Conservation (phyloP, 306 rosid genomes). For the Castanea mollissima region DNA sequence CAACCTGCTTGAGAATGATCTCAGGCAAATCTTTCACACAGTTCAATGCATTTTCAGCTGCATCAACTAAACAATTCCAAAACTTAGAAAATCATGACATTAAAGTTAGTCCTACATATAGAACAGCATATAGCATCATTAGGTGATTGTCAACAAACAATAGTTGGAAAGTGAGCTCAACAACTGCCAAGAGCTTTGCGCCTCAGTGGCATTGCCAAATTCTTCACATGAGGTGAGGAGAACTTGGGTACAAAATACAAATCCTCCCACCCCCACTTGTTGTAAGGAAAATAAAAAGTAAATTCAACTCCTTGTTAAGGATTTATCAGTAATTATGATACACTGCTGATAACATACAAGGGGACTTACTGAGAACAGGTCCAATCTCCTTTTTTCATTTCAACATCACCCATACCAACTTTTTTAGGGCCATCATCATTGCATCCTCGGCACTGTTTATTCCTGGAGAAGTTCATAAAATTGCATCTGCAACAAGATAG, state of each 20-base stretch:
- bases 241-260: no score
- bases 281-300: no score
- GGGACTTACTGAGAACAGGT: slow-evolving; percentile 66
- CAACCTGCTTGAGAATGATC: no score
- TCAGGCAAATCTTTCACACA: background rate
- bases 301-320: background rate
- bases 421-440: slow-evolving; percentile 58
- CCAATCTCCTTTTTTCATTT: slow-evolving; percentile 87
- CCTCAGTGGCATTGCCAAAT: no score
- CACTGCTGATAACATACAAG: slow-evolving; percentile 5
- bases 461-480: slow-evolving; percentile 75
- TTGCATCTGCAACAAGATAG: slow-evolving; percentile 60
- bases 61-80: background rate
- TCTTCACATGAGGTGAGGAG: no score
- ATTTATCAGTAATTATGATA: background rate
- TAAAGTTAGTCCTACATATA: background rate
- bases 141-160: no score
- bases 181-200: no score
- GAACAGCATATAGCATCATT: no score
- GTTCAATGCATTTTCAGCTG: background rate
- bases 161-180: no score
- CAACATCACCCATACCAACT: slow-evolving; percentile 20
- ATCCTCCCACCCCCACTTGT: no score
- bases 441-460: slow-evolving; percentile 58
- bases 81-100: background rate